Conservation (phyloP, 176 grass and related monocot species). For the Tillandsia leiboldiana region DNA sequence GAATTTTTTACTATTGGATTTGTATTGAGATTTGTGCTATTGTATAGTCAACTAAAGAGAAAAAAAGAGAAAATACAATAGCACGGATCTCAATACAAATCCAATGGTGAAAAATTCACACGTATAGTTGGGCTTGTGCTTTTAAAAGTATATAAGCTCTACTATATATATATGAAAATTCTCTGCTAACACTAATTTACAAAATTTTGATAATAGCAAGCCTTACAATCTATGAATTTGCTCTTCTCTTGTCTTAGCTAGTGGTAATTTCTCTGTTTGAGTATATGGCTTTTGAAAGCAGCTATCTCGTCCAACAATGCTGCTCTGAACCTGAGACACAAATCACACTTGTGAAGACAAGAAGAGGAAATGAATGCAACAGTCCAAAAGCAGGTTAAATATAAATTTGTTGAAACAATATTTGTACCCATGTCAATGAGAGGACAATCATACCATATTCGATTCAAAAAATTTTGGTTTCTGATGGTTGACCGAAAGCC, state of each 20-base stretch:
- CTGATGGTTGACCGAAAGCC: slow-evolving; percentile 24
- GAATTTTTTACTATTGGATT: no score
- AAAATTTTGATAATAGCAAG: slow-evolving; percentile 8
- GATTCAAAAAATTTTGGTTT: slow-evolving; percentile 1
- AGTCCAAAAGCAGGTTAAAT: not conserved
- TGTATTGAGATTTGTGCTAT: no score
- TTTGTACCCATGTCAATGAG: not conserved
- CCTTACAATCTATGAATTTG: slow-evolving; percentile 40
- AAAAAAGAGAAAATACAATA: no score
- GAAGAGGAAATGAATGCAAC: not conserved
- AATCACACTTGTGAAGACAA: no score
- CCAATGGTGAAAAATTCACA: no score
- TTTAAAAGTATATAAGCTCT: not conserved
- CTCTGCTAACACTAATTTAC: not conserved
- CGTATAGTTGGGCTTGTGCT: no score
- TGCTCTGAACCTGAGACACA: slow-evolving; percentile 3
- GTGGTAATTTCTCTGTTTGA: slow-evolving; percentile 11
- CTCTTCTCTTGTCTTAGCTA: slow-evolving; percentile 10
- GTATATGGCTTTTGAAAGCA: slow-evolving; percentile 1
- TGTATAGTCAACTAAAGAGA: no score
- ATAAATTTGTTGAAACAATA: not conserved
- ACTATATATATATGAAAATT: not conserved
- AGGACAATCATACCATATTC: slow-evolving; percentile 19
- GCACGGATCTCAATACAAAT: no score
- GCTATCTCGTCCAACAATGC: not conserved